Base-by-base conservation (phyloP, 306 rosid species). In the Trifolium pratense region DNA sequence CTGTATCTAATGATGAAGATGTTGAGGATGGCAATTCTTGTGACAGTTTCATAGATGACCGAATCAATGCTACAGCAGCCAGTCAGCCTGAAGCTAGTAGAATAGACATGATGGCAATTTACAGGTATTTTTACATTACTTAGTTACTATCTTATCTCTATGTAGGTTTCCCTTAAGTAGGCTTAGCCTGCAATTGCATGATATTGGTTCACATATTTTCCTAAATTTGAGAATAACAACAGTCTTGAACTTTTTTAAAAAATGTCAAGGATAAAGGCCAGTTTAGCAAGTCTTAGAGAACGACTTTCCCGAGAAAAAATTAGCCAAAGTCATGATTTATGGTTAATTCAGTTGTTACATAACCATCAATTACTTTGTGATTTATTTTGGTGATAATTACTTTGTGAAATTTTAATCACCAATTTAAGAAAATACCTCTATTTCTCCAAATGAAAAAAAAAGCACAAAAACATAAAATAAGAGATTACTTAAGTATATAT, bases 21-120 rank as follows among this genome's bases (percentile, higher is more conserved):
- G 94, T 75, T 11, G 89, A 78, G 76, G 86, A 86, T 18, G 78
- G 66, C 70, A 23, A 84, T 78, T 88, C 97, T 39, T 31, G 60
- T 62, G 91, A 89, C 80, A 89, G 96, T 84, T 93, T 93, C 89
- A 93, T 93, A 82, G 98, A 93, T 87, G 98, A 93, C 85, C 74
- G 90, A 77, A 82, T 80, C 70, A 86, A 78, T 83, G 78, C 77
- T 77, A 84, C 92, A 25, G 82, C 78, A n/a, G 64, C 68, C 73
- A 86, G 86, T 79, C 97, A 85, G 66, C 83, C 90, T 66, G 90
- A 80, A 79, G 80, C 80, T 65, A 70, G 89, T 51, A 77, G 86
- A 81, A 31, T 66, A 65, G 97, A 93, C 85, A 93, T 91, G 96
- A 93, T 91, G 94, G 89, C 94, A 66, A 82, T 91, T 73, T 93